Base-by-base conservation (phyloP, 2,329 filamentous ascomycete species). In the Aspergillus ibericus region DNA sequence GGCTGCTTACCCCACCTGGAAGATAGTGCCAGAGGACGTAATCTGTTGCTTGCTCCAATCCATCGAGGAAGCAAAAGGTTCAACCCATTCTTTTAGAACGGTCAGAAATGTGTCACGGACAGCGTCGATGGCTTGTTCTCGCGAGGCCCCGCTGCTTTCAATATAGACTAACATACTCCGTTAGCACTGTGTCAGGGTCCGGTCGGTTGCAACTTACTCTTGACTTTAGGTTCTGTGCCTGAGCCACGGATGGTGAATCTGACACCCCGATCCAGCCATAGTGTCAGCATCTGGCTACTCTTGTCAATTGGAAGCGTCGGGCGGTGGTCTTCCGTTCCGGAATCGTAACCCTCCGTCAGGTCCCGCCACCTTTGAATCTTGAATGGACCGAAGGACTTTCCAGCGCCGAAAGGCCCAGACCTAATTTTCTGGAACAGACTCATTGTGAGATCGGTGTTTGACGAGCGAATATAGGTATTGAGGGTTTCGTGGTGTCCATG, bases 201-300 rank as follows among this genome's bases (percentile, higher is more conserved):
- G 13, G 8, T 20, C 4, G 4, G 52, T 8, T 36, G n/a, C 46
- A 56, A 69, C 76, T 68, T 69, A 81, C 80, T 72, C 67, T 88
- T 88, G 61, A 88, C 86, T 77, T 88, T 88, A 0, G 86, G 86
- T 70, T 88, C 86, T 1, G 86, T 88, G 1, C 85, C 85, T 2
- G 84, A 87, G 1, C 81, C 84, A 64, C 85, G 73, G 20, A 86
- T 78, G 2, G 85, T 88, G 64, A 87, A 86, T 22, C 82, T 79
- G 12, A 86, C 68, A 25, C 74, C 71, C 18, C 80, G 80, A 27
- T 84, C 80, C 40, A 88, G 70, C 76, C 85, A 85, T 36, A 78
- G 64, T 2, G 85, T 88, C 64, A 88, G 81, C 86, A 88, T 88
- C 74, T 88, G 84, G 57, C 81, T 85, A 12, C 72, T 78, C 18